Percentiles rank a stretch among this genome's conserved stretches.
phyloP scores from a whole-genome alignment of 352 stramenopile species.

The Globisporangium paroecandrum region DNA sequence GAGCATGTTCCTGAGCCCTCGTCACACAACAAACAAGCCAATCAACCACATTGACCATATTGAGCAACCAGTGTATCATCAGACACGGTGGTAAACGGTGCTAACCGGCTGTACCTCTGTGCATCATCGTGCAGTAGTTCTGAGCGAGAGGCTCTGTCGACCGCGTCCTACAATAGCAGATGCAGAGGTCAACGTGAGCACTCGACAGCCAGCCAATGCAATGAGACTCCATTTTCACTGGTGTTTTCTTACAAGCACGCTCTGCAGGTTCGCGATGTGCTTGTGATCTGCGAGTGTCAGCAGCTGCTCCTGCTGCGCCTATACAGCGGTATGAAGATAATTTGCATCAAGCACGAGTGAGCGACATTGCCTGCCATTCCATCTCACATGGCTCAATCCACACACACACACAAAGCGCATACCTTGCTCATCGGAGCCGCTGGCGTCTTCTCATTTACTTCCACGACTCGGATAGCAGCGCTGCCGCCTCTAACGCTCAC shows the following conservation, averaged over 20 bases:
- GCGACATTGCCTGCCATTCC: not conserved
- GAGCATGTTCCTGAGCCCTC: slow-evolving; percentile 40
- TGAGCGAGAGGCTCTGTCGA: not conserved
- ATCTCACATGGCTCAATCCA: too few relatives aligned
- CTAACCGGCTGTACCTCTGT: not conserved
- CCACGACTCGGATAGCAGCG: not conserved
- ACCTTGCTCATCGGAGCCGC: not conserved
- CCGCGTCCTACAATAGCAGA: not conserved
- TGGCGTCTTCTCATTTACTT: not conserved
- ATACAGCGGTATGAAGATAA: not conserved
- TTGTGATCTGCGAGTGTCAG: slow-evolving; percentile 58
- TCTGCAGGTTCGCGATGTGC: slow-evolving; percentile 48
- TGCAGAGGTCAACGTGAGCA: not conserved
- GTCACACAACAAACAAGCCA: not conserved
- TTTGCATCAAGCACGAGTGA: not conserved
- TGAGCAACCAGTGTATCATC: not conserved
- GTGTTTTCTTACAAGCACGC: slow-evolving; percentile 23
- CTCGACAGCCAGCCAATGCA: not conserved
- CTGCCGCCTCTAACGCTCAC: not conserved
- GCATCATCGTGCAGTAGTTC: not conserved
- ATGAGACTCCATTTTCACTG: not conserved
- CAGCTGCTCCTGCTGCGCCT: slow-evolving; percentile 18
- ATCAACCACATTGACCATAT: not conserved
- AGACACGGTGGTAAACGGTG: not conserved
- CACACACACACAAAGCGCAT: not conserved